Base-by-base conservation (phyloP, 2,329 filamentous ascomycete species). In the Ciborinia camelliae region DNA sequence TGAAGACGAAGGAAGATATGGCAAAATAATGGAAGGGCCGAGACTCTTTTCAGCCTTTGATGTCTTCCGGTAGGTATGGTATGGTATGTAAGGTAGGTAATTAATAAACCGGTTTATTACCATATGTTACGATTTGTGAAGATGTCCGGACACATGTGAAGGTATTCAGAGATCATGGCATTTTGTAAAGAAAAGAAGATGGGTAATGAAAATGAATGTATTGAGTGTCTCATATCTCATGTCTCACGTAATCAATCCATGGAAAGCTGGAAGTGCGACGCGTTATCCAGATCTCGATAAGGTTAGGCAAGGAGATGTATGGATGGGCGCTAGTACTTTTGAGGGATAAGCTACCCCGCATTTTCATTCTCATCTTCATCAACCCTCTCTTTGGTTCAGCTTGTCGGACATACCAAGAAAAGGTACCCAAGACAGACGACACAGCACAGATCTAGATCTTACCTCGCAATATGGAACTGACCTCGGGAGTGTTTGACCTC, bases 1-100 rank as follows among this genome's bases (percentile, higher is more conserved):
- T 39, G 58, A 51, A 51, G 58, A 39, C n/a, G 45, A 23, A 51
- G 28, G 58, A 51, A 51, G 58, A 39, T 28, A 39, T 7, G 57
- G 57, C n/a, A 50, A 10, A 28, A 43, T 26, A 14, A 5, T 54
- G 60, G 39, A 45, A 57, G 60, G 60, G 51, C 39, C 50, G 50
- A 63, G 50, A 63, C 18, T 55, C n/a, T 39, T 26, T 47, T 39
- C 30, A 39, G 60, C n/a, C 50, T 55, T 57, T 30, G 48, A 23
- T 26, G 5, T 28, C 37, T 52, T 35, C 5, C 18, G 50, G 20
- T 9, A 35, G 6, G 30, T 35, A n/a, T n/a, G n/a, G n/a, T n/a
- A n/a, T n/a, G n/a, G n/a, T n/a, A n/a, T n/a, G n/a, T n/a, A n/a
- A n/a, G n/a, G n/a, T n/a, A n/a, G n/a, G n/a, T n/a, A n/a, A n/a